Base-by-base conservation (phyloP, 768 basidiomycete species). In the Russula virescens region DNA sequence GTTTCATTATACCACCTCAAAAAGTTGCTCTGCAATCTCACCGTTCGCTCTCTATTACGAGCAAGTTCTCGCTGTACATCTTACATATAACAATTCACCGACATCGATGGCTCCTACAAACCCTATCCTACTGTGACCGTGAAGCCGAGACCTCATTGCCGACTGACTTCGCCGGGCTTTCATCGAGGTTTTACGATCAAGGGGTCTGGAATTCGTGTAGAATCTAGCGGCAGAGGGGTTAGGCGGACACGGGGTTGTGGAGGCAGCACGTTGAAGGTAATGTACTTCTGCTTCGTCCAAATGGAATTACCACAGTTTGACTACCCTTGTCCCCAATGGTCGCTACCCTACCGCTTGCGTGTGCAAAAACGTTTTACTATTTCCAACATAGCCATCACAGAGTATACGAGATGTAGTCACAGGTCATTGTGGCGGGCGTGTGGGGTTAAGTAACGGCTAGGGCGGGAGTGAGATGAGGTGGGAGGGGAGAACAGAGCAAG, bases 181-280 rank as follows among this genome's bases (percentile, higher is more conserved):
- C 13, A 35, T 55, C 8, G 21, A 45, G 42, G 52, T 19, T 19
- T 28, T 62, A 19, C 21, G 62, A 63, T 55, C 46, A 31, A 55
- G 52, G 47, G 47, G 47, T 55, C 52, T 60, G 21, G 47, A 55
- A 21, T 54, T 50, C 48, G 52, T 23, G 42, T 38, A 63, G 58
- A 48, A 25, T 55, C 40, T 50, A 64, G 58, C 40, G 58, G 63
- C 50, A 54, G 42, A 60, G 58, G 63, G 58, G 58, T 64, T 45
- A 55, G 51, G 58, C 57, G 18, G 45, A 58, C 63, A 64, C 31
- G 63, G 43, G 53, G 58, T 54, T 38, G 31, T 51, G 46, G 34
- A 49, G 25, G 51, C 31, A 31, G 43, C 46, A 38, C 18, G 38
- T 55, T 50, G 52, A 45, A 21, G 25, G 25, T 42, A 28, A 23